These are phyloP conservation scores for Carpinus fangiana DNA, from an alignment of 306 rosid genomes.

Conservation along the genomic window DNA sequence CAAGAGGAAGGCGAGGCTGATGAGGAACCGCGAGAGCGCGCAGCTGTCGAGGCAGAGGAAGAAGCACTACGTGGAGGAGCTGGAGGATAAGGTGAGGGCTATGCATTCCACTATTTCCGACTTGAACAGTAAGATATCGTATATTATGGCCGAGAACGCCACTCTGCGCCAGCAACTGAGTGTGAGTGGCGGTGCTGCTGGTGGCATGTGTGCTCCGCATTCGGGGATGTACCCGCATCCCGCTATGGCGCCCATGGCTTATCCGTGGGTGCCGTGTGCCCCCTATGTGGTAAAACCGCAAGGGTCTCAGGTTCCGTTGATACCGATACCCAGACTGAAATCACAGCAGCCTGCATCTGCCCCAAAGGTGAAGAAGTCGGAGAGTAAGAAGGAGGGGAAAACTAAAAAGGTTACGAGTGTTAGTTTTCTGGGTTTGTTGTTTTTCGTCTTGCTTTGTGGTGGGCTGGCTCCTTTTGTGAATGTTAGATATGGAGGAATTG, in stretches of 20 bases:
- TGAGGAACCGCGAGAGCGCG: slow-evolving; percentile 96
- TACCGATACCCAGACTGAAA: slow-evolving; percentile 90
- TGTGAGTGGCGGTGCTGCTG: slow-evolving; percentile 51
- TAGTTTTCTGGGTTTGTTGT: slow-evolving; percentile 83
- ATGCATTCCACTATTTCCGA: slow-evolving; percentile 88
- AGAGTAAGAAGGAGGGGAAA: slow-evolving; percentile 68
- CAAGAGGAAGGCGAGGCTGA: slow-evolving; percentile 73
- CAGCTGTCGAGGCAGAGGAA: slow-evolving; percentile 98
- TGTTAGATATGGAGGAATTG: slow-evolving; percentile 57
- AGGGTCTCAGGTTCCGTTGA: slow-evolving; percentile 87
- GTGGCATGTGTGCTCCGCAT: slow-evolving; percentile 54
- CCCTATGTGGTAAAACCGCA: slow-evolving; percentile 77
- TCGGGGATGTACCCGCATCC: slow-evolving; percentile 80
- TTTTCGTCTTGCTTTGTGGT: slow-evolving; percentile 78
- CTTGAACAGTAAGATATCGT: slow-evolving; percentile 67
- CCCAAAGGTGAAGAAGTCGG: slow-evolving; percentile 51
- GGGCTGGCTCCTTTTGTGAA: slow-evolving; percentile 69
- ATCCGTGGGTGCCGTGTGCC: slow-evolving; percentile 79
- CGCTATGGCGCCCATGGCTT: slow-evolving; percentile 63
- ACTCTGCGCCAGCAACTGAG: slow-evolving; percentile 80
- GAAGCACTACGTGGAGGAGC: slow-evolving; percentile 94
- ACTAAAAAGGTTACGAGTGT: slow-evolving; percentile 96
- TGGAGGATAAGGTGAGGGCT: slow-evolving; percentile 81
- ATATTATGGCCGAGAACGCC: slow-evolving; percentile 81
- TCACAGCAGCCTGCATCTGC: slow-evolving; percentile 56